These are phyloP conservation scores for Sarocladiaceae sp. DNA, from an alignment of 2,329 filamentous ascomycete genomes.

Conservation along the genomic window DNA sequence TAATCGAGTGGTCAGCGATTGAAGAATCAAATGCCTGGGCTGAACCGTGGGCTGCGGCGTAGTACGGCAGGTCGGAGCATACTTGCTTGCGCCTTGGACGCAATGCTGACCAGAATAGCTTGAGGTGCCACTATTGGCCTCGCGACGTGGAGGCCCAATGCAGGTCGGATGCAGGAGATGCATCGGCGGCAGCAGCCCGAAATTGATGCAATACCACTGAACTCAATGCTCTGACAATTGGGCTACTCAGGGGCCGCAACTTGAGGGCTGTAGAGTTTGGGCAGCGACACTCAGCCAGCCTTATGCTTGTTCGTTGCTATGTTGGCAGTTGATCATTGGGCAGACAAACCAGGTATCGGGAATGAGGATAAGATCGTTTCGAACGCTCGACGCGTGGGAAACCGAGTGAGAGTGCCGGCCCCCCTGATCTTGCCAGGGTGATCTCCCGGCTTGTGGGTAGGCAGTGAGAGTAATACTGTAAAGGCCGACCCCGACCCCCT, in stretches of 20 bases:
- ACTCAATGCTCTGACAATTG: neutral
- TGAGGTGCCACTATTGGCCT: neutral
- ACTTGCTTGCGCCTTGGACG: too few species aligned
- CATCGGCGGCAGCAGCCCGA: slow-evolving; percentile 3
- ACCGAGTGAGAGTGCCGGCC: neutral
- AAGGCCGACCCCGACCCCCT: neutral
- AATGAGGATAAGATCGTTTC: neutral
- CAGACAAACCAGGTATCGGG: neutral
- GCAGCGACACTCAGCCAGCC: neutral
- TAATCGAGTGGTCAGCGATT: too few species aligned
- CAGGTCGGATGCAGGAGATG: slow-evolving; percentile 7
- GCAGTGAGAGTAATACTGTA: neutral
- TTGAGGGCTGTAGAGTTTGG: neutral
- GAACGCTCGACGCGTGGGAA: neutral
- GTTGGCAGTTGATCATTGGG: neutral
- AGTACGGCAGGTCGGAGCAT: too few species aligned
- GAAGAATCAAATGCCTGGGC: too few species aligned
- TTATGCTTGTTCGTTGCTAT: neutral
- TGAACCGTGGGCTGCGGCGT: too few species aligned
- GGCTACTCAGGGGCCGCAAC: neutral
- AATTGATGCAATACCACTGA: slow-evolving; percentile 4
- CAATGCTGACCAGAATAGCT: neutral
- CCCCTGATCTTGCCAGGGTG: neutral
- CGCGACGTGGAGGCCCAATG: neutral
- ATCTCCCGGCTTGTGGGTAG: slow-evolving; percentile 5